A percentile compares a stretch with the other conserved stretches of the same genome.
Evolutionary conservation across 1,139 yeast genomes (phyloP).

Genomic region (Hyphopichia khmerensis): DNA sequence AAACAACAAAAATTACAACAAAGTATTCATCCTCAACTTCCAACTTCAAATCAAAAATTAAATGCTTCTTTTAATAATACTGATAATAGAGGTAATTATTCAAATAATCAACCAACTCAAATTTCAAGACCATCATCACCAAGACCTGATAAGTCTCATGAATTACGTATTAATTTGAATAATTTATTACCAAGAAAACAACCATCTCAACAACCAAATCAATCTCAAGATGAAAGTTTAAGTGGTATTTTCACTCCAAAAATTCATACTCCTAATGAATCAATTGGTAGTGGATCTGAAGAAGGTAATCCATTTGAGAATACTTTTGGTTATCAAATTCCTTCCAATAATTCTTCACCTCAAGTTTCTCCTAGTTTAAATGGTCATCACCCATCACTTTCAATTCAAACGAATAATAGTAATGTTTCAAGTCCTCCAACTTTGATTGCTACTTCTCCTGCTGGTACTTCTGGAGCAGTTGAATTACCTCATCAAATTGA

Average conservation of each 20-base stretch:
- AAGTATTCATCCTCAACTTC: neutral
- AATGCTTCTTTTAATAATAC: neutral
- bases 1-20: conserved; percentile 1
- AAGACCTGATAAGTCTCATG: conserved; percentile 30
- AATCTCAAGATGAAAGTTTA: conserved; percentile 5
- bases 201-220: neutral
- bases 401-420: neutral
- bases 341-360: conserved; percentile 10
- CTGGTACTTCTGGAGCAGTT: conserved; percentile 3
- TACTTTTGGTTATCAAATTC: conserved; percentile 20
- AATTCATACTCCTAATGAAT: conserved; percentile 32
- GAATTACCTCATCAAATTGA: conserved; percentile 10
- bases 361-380: conserved; percentile 14
- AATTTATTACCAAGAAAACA: conserved; percentile 2
- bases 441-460: conserved; percentile 5
- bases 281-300: conserved; percentile 10
- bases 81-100: too few species aligned
- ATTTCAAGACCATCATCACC: conserved; percentile 1
- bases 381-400: neutral
- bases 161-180: conserved; percentile 27
- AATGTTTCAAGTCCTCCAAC: conserved; percentile 9
- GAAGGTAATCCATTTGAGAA: conserved; percentile 43
- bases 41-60: neutral
- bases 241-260: conserved; percentile 41
- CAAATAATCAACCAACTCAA: conserved; percentile 1